Evolutionary conservation across 2,329 filamentous ascomycete genomes (phyloP).

Genomic region (Ophiostoma triangulosporum): DNA sequence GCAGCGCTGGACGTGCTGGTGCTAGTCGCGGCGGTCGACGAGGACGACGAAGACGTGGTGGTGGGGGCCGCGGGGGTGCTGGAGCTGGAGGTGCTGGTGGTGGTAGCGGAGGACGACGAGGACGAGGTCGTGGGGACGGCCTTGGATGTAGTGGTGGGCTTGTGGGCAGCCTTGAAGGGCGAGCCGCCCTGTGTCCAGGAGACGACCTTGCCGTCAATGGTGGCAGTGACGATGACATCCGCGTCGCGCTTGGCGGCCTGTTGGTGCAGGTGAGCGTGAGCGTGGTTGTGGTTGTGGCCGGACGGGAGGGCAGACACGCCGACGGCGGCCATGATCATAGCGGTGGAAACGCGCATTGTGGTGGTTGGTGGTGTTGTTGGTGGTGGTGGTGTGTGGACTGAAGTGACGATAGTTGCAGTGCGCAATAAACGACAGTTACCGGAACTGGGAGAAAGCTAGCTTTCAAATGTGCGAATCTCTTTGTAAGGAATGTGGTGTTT

Average conservation of each 20-base stretch:
- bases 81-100: constrained; percentile 52
- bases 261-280: constrained; percentile 24
- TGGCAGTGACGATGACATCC: constrained; percentile 15
- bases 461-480: constrained; percentile 1
- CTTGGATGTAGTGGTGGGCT: constrained; percentile 11
- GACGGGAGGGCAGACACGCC: constrained; percentile 23
- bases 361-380: not conserved
- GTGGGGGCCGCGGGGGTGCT: constrained; percentile 2
- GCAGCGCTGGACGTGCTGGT: constrained; percentile 13
- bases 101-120: constrained; percentile 8
- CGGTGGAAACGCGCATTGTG: constrained; percentile 16
- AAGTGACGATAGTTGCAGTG: not conserved
- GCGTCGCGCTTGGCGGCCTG: constrained; percentile 15
- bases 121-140: constrained; percentile 7
- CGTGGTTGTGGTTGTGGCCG: constrained; percentile 19
- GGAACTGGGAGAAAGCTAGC: constrained; percentile 11
- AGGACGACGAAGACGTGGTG: not conserved
- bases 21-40: constrained; percentile 1
- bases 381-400: not conserved
- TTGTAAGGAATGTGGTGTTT: constrained; percentile 7
- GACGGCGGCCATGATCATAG: constrained; percentile 21
- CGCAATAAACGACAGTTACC: constrained; percentile 12
- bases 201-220: constrained; percentile 19
- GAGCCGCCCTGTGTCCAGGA: constrained; percentile 17
- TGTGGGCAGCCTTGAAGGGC: constrained; percentile 19